Conservation (phyloP, 495 filamentous ascomycete species). For the Clohesyomyces aquaticus region DNA sequence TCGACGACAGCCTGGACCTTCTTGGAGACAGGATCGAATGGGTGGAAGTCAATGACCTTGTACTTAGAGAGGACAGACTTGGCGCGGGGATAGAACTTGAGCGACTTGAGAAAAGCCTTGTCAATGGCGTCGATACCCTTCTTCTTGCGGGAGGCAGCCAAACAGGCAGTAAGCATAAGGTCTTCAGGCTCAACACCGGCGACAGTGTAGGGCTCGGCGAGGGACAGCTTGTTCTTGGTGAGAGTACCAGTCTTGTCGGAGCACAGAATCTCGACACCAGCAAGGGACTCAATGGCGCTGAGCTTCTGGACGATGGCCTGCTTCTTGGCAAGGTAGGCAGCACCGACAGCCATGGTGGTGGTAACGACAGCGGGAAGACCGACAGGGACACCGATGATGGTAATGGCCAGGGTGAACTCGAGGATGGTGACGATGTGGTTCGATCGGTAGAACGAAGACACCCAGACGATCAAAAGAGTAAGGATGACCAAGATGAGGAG, state of each 20-base stretch:
- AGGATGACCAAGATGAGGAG: constrained; percentile 79
- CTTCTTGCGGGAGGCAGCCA: constrained; percentile 90
- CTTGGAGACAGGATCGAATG: constrained; percentile 94
- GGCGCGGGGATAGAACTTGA: constrained; percentile 76
- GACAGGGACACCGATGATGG: constrained; percentile 93
- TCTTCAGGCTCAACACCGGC: constrained; percentile 78
- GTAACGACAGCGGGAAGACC: constrained; percentile 95
- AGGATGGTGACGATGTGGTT: constrained; percentile 75
- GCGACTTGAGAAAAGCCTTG: constrained; percentile 86
- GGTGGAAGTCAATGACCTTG: constrained; percentile 77
- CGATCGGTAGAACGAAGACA: constrained; percentile 84
- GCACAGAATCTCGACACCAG: constrained; percentile 93
- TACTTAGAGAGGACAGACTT: constrained; percentile 76
- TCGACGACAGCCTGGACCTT: constrained; percentile 85
- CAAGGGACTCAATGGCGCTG: constrained; percentile 90
- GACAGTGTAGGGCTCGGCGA: constrained; percentile 81
- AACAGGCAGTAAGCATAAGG: constrained; percentile 87
- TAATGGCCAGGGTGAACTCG: constrained; percentile 81
- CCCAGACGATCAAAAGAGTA: constrained; percentile 80
- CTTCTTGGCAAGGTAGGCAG: constrained; percentile 90
- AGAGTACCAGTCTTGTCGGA: constrained; percentile 96
- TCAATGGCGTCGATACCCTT: constrained; percentile 95
- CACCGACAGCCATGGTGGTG: constrained; percentile 95
- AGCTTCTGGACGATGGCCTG: constrained; percentile 97
- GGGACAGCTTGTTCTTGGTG: constrained; percentile 89